Base-by-base conservation (phyloP, 768 basidiomycete species). In the Ephemerocybe angulata region DNA sequence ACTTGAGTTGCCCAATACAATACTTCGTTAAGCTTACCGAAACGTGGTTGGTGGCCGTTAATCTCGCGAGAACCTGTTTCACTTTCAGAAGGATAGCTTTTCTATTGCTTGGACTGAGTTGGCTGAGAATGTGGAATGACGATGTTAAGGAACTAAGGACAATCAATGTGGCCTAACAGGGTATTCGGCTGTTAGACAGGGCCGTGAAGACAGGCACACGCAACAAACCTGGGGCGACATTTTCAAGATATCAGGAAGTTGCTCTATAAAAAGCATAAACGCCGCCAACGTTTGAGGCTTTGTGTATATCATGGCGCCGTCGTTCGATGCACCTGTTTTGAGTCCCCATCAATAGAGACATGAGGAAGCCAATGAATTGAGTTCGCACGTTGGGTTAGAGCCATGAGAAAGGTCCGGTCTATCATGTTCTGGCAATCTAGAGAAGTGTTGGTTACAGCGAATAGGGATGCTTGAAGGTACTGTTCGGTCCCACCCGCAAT, bases 101-200 rank as follows among this genome's bases (percentile, higher is more conserved):
- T 63, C 70, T 79, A 46, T 69, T 73, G 11, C 72, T 63, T 10
- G 60, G 60, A 11, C 67, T 63, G 28, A 85, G 60, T 37, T 72
- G 65, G 1, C 77, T 65, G 19, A n/a, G n/a, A n/a, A 72, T 67
- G 64, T 89, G 86, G 56, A 90, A 85, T 2, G 83, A 82, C 61
- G 83, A 86, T 22, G 83, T 84, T 27, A 90, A 72, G 2, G 85
- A 87, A 63, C 81, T 84, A 42, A 90, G 67, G 25, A 88, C 79
- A 11, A 91, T 74, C 15, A 90, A 71, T 1, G 79, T 74, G 31
- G 75, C 75, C 87, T 87, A 38, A 33, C 35, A n/a, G 11, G 41
- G 13, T 15, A 43, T 17, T 11, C 13, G 28, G 25, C 38, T 24
- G n/a, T n/a, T n/a, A 52, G 43, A 41, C 19, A 47, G 41, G 21